A percentile compares a stretch with the other conserved stretches of the same genome.
These are phyloP conservation scores for Cladophialophora bantiana DNA, from an alignment of 2,329 filamentous ascomycete genomes.

Conservation along the genomic window DNA sequence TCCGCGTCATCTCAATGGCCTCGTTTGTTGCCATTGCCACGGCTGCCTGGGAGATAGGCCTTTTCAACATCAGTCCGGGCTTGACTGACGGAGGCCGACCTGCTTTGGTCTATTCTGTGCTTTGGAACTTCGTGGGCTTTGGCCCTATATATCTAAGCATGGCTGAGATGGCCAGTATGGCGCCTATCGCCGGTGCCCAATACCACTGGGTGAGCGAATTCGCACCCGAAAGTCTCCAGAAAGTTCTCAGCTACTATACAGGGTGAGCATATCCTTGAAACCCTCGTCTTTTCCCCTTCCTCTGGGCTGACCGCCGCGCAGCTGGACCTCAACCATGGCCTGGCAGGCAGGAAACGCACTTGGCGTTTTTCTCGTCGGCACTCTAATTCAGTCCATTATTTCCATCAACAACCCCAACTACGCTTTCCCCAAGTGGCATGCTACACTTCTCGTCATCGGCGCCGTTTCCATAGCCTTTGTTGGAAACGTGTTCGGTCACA, in stretches of 20 bases:
- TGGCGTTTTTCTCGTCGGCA: constrained; percentile 46
- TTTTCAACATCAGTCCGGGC: too few species aligned
- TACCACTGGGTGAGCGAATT: constrained; percentile 43
- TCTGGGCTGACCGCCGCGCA: too few species aligned
- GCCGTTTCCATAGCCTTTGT: too few species aligned
- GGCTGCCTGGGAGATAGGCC: too few species aligned
- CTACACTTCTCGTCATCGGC: constrained; percentile 33
- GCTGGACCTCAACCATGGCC: constrained; percentile 48
- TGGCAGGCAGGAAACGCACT: constrained; percentile 48
- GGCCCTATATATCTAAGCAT: too few species aligned
- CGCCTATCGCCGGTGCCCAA: constrained; percentile 41
- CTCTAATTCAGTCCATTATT: constrained; percentile 48
- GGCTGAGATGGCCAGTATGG: constrained; percentile 62
- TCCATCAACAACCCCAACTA: constrained; percentile 42
- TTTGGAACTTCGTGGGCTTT: too few species aligned
- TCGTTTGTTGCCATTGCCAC: too few species aligned
- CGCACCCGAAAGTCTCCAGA: constrained; percentile 51
- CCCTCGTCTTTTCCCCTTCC: too few species aligned
- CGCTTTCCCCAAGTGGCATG: constrained; percentile 42
- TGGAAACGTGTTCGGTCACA: too few species aligned
- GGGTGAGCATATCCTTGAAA: neutral
- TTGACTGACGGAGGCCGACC: too few species aligned
- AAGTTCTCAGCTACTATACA: constrained; percentile 55
- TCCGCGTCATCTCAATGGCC: too few species aligned
- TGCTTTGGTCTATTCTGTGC: too few species aligned